Evolutionary conservation across 2,329 filamentous ascomycete genomes (phyloP).

Genomic region (Remersonia thermophila): DNA sequence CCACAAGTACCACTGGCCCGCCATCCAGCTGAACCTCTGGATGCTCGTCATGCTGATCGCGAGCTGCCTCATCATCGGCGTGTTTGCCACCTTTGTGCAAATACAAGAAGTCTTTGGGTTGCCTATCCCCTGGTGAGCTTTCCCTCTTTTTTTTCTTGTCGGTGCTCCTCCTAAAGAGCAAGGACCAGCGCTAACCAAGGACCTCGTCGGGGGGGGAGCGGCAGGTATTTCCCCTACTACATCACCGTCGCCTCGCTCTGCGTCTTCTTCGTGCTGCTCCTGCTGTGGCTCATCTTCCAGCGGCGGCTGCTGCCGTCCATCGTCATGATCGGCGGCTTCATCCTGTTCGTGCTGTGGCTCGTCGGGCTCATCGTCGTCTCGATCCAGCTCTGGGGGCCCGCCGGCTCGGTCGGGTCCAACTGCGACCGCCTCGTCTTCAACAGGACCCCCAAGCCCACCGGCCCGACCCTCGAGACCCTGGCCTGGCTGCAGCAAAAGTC

Average conservation of each 20-base stretch:
- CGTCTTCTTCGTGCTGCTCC: slow-evolving; percentile 52
- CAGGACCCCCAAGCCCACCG: slow-evolving; percentile 31
- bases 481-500: slow-evolving; percentile 52
- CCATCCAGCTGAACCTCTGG: slow-evolving; percentile 55
- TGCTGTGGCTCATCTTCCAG: slow-evolving; percentile 50
- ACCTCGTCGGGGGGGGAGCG: no score
- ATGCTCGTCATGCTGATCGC: slow-evolving; percentile 53
- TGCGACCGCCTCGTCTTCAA: slow-evolving; percentile 46
- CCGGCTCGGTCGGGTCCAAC: slow-evolving; percentile 44
- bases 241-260: slow-evolving; percentile 47
- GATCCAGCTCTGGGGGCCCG: slow-evolving; percentile 51
- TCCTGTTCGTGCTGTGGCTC: slow-evolving; percentile 56
- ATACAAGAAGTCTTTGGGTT: slow-evolving; percentile 44
- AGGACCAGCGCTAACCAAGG: no score
- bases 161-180: background rate
- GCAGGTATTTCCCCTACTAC: slow-evolving; percentile 56
- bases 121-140: slow-evolving; percentile 45
- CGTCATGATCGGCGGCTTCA: slow-evolving; percentile 51
- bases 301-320: slow-evolving; percentile 49
- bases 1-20: slow-evolving; percentile 56
- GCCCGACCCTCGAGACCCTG: slow-evolving; percentile 41
- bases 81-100: slow-evolving; percentile 47
- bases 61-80: slow-evolving; percentile 45
- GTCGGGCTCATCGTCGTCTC: slow-evolving; percentile 50
- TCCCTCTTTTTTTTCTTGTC: background rate